Conservation (phyloP, 2,329 filamentous ascomycete species). For the Venturia carpophila region DNA sequence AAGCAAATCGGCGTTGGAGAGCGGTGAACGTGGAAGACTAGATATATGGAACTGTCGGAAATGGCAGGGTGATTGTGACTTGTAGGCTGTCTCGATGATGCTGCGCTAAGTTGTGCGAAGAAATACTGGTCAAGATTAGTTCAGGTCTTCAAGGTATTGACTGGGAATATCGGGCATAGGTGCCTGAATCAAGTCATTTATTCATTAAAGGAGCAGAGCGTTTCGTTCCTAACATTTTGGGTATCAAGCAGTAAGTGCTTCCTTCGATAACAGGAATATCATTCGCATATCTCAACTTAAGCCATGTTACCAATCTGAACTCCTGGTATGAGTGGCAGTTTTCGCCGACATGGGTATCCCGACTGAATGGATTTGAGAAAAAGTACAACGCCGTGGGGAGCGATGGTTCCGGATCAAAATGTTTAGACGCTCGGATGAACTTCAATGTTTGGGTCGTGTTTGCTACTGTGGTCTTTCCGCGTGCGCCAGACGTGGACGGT, state of each 20-base stretch:
- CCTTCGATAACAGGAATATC: background rate
- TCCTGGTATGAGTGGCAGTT: too few relatives aligned
- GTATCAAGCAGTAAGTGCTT: background rate
- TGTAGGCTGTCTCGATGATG: too few relatives aligned
- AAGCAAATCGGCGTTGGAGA: too few relatives aligned
- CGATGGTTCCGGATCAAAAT: too few relatives aligned
- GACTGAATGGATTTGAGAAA: background rate
- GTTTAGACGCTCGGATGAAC: conserved; percentile 15
- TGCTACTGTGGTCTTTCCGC: conserved; percentile 28
- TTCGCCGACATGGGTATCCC: background rate
- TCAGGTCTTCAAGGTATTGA: too few relatives aligned
- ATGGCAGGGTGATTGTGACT: too few relatives aligned
- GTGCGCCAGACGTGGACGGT: conserved; percentile 40
- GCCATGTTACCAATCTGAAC: background rate
- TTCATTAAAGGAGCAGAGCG: background rate
- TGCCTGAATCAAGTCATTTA: background rate
- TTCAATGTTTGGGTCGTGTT: conserved; percentile 26
- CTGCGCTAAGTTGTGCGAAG: too few relatives aligned
- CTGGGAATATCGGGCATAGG: too few relatives aligned
- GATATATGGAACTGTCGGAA: too few relatives aligned
- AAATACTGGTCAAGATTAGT: too few relatives aligned
- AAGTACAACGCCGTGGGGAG: too few relatives aligned
- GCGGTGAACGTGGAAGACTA: too few relatives aligned
- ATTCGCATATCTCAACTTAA: background rate
- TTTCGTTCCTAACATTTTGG: background rate